Conservation (phyloP, 2,329 filamentous ascomycete species). For the Juglanconis oblonga region DNA sequence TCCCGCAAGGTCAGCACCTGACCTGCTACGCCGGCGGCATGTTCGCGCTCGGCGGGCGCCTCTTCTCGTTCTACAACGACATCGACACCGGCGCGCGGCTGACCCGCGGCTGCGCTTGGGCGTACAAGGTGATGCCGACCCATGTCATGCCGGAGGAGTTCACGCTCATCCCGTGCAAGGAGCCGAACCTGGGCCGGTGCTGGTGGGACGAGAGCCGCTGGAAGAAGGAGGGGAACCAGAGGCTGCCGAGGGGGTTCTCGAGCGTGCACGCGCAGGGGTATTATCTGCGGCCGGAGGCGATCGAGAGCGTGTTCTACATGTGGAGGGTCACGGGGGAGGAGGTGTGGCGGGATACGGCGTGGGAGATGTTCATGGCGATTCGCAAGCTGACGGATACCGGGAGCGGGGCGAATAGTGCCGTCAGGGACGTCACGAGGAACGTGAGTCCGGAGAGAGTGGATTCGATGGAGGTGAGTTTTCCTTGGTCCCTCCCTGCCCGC, state of each 20-base stretch:
- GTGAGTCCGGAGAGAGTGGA: constrained; percentile 43
- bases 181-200: constrained; percentile 40
- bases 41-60: constrained; percentile 38
- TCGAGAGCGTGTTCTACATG: constrained; percentile 51
- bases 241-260: constrained; percentile 54
- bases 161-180: constrained; percentile 36
- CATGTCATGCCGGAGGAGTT: constrained; percentile 53
- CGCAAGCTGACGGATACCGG: constrained; percentile 40
- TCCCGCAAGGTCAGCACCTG: constrained; percentile 38
- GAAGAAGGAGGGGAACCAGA: constrained; percentile 29
- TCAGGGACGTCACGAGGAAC: constrained; percentile 36
- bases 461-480: constrained; percentile 27
- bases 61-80: constrained; percentile 34
- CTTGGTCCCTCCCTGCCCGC: neutral
- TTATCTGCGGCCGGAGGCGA: constrained; percentile 47
- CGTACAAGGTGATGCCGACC: constrained; percentile 46
- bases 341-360: constrained; percentile 42
- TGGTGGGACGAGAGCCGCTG: constrained; percentile 45
- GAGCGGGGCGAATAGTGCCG: constrained; percentile 39
- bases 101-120: constrained; percentile 53
- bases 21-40: constrained; percentile 43
- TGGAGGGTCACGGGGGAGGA: constrained; percentile 48
- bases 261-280: constrained; percentile 44
- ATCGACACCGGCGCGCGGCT: constrained; percentile 46
- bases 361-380: constrained; percentile 47